These are phyloP conservation scores for Eremothecium gossypii DNA, from an alignment of 1,139 yeast genomes.

Conservation along the genomic window DNA sequence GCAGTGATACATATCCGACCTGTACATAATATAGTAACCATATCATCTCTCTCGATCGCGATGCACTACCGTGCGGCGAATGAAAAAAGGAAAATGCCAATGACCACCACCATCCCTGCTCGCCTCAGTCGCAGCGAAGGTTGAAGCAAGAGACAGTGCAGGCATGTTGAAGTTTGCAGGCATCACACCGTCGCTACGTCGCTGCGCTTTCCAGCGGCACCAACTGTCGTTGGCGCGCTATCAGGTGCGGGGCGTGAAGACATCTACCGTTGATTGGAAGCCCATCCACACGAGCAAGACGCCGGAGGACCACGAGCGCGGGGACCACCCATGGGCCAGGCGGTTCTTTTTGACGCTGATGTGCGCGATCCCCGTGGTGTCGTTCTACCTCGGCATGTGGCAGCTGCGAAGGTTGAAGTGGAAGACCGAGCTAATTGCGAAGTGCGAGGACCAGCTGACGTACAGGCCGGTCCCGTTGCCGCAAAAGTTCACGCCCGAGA, in stretches of 20 bases:
- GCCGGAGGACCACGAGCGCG: conserved; percentile 31
- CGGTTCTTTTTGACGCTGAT: conserved; percentile 47
- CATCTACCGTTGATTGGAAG: conserved; percentile 78
- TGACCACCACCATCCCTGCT: no score
- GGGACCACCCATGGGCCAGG: conserved; percentile 33
- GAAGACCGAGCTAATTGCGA: conserved; percentile 80
- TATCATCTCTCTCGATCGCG: no score
- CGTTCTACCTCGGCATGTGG: conserved; percentile 90
- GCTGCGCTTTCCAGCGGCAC: no score
- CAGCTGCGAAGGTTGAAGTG: conserved; percentile 77
- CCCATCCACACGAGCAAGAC: conserved; percentile 54
- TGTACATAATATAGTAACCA: not conserved
- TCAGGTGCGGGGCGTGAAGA: conserved; percentile 36
- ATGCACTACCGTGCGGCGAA: no score
- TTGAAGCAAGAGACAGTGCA: no score
- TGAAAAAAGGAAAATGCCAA: no score
- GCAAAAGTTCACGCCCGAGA: conserved; percentile 36
- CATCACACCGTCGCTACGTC: no score
- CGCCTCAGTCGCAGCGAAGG: no score
- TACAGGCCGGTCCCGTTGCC: conserved; percentile 69
- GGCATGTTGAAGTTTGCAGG: no score
- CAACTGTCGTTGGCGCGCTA: no score
- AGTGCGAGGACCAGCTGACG: conserved; percentile 72
- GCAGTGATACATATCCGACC: not conserved
- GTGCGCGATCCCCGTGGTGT: conserved; percentile 79